phyloP scores from a whole-genome alignment of 139 green algal species.

The Monoraphidium neglectum region DNA sequence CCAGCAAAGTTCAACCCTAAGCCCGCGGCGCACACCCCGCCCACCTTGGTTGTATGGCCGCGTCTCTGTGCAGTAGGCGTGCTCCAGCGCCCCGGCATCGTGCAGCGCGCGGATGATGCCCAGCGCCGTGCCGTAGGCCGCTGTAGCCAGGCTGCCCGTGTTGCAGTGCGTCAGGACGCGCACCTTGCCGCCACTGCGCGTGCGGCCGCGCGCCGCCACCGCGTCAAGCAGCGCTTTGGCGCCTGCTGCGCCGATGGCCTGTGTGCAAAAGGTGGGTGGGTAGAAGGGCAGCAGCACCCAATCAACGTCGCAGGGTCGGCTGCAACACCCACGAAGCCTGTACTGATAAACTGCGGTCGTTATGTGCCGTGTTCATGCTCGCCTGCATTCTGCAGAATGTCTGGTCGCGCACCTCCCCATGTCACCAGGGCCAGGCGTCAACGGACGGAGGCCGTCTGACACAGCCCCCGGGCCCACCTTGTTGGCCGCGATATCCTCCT shows the following conservation, averaged over 20 bases:
- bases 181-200: conserved; percentile 40
- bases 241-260: conserved; percentile 81
- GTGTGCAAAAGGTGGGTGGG: conserved; percentile 12
- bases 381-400: neutral
- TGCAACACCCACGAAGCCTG: no score
- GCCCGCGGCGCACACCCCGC: neutral
- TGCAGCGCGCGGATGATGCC: conserved; percentile 88
- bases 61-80: conserved; percentile 90
- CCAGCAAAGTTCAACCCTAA: no score
- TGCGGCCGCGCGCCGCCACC: conserved; percentile 22
- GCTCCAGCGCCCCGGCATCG: conserved; percentile 74
- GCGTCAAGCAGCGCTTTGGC: conserved; percentile 71
- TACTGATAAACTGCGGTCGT: no score
- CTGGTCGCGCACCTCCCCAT: neutral
- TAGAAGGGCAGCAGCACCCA: neutral
- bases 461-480: conserved; percentile 34
- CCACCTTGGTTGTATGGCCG: conserved; percentile 95
- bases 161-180: conserved; percentile 97
- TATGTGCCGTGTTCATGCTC: neutral
- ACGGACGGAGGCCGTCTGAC: no score
- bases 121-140: conserved; percentile 91
- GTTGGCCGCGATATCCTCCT: conserved; percentile 84
- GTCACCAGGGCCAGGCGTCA: no score
- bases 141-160: conserved; percentile 93
- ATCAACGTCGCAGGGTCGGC: no score